Evolutionary conservation across 345 rosid species (phyloP).

Genomic region (Camelina neglecta): DNA sequence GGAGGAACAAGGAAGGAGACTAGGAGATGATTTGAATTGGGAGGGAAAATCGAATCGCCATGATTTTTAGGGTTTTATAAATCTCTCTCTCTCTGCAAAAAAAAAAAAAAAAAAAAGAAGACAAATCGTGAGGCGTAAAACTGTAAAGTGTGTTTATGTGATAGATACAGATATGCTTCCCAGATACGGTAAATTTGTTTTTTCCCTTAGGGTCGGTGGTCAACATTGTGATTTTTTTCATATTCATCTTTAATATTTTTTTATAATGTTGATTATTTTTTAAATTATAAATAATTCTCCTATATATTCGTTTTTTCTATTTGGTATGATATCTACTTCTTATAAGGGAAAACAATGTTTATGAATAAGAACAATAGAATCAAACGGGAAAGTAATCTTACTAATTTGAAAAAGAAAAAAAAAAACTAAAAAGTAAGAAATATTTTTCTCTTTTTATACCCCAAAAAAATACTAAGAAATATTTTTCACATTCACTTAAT

Average conservation of each 20-base stretch:
- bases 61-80: slow-evolving; percentile 23
- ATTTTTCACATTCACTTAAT: not conserved
- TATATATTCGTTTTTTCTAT: not conserved
- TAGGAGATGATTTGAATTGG: slow-evolving; percentile 18
- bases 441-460: not conserved
- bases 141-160: slow-evolving; percentile 10
- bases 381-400: not conserved
- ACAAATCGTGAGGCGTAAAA: slow-evolving; percentile 5
- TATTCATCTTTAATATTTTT: too few species aligned
- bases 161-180: not conserved
- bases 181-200: slow-evolving; percentile 9
- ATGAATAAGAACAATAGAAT: too few species aligned
- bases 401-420: not conserved
- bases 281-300: too few species aligned
- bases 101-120: too few species aligned
- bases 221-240: not conserved
- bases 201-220: slow-evolving; percentile 24
- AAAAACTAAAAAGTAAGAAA: not conserved
- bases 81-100: not conserved
- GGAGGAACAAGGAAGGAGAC: slow-evolving; percentile 3
- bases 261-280: too few species aligned
- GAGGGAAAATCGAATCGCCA: slow-evolving; percentile 46
- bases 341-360: not conserved
- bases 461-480: not conserved
- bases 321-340: not conserved